Base-by-base conservation (phyloP, 352 stramenopile genomes). In the Globisporangium camurandrum region DNA sequence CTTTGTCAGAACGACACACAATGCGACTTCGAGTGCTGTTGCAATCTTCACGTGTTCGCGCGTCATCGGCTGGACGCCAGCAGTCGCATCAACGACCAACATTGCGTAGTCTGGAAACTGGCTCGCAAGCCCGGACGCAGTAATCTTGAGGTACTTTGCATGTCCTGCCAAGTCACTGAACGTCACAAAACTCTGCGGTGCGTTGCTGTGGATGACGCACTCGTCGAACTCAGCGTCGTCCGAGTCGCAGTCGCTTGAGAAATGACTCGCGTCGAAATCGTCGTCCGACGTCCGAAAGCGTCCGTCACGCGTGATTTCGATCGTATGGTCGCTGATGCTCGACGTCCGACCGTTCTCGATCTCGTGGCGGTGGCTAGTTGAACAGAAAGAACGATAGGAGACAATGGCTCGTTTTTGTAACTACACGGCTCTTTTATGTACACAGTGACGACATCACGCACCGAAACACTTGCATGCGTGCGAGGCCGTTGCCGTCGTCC, bases 101-200 rank as follows among this genome's bases (percentile, higher is more conserved):
- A 96, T 87, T 0, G 76, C 75, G 51, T 95, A 93, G 61, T 95
- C 82, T 0, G 84, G 82, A 38, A 89, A 90, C 46, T 90, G 79
- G 26, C 84, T 84, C 10, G 80, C 77, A 27, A 96, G 60, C 3
- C 82, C 87, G 2, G 82, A 84, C 11, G 88, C 74, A 19, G 33
- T 95, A 38, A 89, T 84, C 56, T 95, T 95, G 24, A 95, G 73
- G 59, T 96, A 96, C 38, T 93, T 87, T 33, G 87, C 77, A 59
- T 93, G 79, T 16, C 84, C 84, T 17, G 83, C 84, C 16, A 93
- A 39, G 54, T 95, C 84, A 49, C 75, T 88, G 34, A 88, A 57
- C 10, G 74, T 86, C 30, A 88, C 73, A 26, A 81, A 66, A 49
- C 52, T 72, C 27, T 56, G 48, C 26, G 61, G 46, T 12, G 58